These are phyloP conservation scores for Eucalyptus viminalis DNA, from an alignment of 345 rosid species.

Conservation along the genomic window DNA sequence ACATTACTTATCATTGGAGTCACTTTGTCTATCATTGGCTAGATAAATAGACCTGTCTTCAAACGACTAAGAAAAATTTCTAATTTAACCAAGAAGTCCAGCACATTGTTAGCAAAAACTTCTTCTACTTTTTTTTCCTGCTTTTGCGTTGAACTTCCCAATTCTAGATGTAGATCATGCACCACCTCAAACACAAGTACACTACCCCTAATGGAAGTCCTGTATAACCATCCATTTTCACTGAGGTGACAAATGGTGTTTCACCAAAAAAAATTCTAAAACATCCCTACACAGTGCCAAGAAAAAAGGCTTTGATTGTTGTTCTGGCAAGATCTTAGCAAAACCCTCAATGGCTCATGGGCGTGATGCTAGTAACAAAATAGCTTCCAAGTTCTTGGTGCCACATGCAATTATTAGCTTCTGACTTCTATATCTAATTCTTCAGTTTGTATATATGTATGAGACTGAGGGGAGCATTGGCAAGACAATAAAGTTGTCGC, in stretches of 20 bases:
- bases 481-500: rapidly evolving
- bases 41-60: background rate
- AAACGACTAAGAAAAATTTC: background rate
- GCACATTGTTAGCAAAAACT: background rate
- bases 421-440: rapidly evolving
- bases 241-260: background rate
- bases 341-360: background rate
- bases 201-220: background rate
- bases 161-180: background rate
- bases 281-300: background rate
- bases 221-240: background rate
- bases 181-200: background rate
- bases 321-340: background rate
- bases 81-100: rapidly evolving
- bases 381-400: background rate
- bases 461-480: background rate
- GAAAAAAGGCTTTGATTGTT: background rate
- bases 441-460: background rate
- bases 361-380: background rate
- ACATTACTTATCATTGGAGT: background rate
- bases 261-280: background rate
- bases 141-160: background rate
- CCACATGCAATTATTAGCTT: background rate
- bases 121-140: rapidly evolving
- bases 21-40: background rate